These are phyloP conservation scores for Nigrospora oryzae DNA, from an alignment of 2,329 filamentous ascomycete species.

Conservation along the genomic window DNA sequence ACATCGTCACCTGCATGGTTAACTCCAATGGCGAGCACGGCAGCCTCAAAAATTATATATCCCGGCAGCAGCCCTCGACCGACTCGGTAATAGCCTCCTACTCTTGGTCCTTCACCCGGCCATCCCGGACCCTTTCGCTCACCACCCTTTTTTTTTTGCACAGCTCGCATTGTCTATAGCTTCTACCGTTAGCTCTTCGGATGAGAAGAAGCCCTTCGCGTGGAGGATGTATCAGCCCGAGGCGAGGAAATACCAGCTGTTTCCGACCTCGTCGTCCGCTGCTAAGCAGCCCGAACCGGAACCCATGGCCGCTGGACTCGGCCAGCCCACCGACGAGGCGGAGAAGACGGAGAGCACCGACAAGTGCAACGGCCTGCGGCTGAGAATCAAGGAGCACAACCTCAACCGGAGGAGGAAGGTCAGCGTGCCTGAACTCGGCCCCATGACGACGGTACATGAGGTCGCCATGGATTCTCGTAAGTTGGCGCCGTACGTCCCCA, in stretches of 20 bases:
- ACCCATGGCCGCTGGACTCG: constrained; percentile 22
- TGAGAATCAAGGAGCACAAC: constrained; percentile 50
- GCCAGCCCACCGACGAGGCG: constrained; percentile 15
- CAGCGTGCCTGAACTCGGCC: constrained; percentile 55
- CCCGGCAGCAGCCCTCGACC: constrained; percentile 34
- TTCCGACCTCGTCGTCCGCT: constrained; percentile 42
- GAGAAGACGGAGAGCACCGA: constrained; percentile 32
- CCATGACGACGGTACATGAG: constrained; percentile 63
- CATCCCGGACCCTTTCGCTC: constrained; percentile 2
- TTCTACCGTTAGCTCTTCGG: constrained; percentile 17
- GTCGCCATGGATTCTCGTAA: constrained; percentile 62
- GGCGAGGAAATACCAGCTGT: constrained; percentile 51
- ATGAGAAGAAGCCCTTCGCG: constrained; percentile 39
- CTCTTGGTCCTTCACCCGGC: constrained; percentile 1
- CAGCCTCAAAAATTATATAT: constrained; percentile 38
- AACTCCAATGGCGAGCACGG: constrained; percentile 31
- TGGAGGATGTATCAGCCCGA: constrained; percentile 54
- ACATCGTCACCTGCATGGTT: constrained; percentile 52
- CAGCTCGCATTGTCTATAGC: constrained; percentile 15
- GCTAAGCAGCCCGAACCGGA: constrained; percentile 19
- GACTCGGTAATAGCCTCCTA: constrained; percentile 31
- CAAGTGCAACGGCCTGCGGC: constrained; percentile 32
- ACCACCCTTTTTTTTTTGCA: constrained; percentile 2
- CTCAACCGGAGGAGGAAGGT: constrained; percentile 51
- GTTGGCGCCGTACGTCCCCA: constrained; percentile 19